A percentile compares a stretch with the other conserved stretches of the same genome.
phyloP scores from a whole-genome alignment of 768 basidiomycete species.

The Termitomyces sp. region DNA sequence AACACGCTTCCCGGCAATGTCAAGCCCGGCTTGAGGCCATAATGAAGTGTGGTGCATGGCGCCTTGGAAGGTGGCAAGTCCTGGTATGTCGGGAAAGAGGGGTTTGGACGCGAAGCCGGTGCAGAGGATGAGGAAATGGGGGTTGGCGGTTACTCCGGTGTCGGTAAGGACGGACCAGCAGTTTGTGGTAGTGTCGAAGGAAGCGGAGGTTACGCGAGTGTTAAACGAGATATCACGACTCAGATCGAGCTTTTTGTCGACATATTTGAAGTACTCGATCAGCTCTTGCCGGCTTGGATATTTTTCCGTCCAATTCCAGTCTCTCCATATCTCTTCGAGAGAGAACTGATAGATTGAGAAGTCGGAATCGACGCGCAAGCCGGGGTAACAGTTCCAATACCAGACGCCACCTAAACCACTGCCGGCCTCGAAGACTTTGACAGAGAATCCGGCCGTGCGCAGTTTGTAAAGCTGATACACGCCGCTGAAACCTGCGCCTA shows the following conservation, averaged over 20 bases:
- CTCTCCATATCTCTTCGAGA: slow-evolving; percentile 21
- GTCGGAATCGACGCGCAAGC: slow-evolving; percentile 23
- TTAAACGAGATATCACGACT: slow-evolving; percentile 19
- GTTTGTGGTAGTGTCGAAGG: slow-evolving; percentile 14
- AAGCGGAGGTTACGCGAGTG: slow-evolving; percentile 18
- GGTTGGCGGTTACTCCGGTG: slow-evolving; percentile 10
- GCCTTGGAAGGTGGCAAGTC: slow-evolving; percentile 21
- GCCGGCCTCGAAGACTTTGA: slow-evolving; percentile 19
- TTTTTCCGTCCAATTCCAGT: slow-evolving; percentile 18
- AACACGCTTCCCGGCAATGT: slow-evolving; percentile 20
- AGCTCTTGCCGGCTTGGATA: slow-evolving; percentile 17
- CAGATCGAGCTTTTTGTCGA: slow-evolving; percentile 22
- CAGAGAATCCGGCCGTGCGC: slow-evolving; percentile 16
- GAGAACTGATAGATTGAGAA: slow-evolving; percentile 21
- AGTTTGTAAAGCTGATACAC: slow-evolving; percentile 15
- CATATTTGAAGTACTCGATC: slow-evolving; percentile 18
- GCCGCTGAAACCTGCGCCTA: slow-evolving; percentile 23
- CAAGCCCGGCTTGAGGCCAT: slow-evolving; percentile 20
- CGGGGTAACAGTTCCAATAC: slow-evolving; percentile 26
- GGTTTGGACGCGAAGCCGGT: slow-evolving; percentile 22
- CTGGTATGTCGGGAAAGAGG: slow-evolving; percentile 16
- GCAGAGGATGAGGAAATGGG: slow-evolving; percentile 20
- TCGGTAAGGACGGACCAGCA: slow-evolving; percentile 20
- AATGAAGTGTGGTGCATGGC: slow-evolving; percentile 18
- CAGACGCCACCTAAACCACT: slow-evolving; percentile 20